Evolutionary conservation across 768 basidiomycete genomes (phyloP), one percentile per base, ranked within the genome.

Genomic region (Candolleomyces efflorescens): DNA sequence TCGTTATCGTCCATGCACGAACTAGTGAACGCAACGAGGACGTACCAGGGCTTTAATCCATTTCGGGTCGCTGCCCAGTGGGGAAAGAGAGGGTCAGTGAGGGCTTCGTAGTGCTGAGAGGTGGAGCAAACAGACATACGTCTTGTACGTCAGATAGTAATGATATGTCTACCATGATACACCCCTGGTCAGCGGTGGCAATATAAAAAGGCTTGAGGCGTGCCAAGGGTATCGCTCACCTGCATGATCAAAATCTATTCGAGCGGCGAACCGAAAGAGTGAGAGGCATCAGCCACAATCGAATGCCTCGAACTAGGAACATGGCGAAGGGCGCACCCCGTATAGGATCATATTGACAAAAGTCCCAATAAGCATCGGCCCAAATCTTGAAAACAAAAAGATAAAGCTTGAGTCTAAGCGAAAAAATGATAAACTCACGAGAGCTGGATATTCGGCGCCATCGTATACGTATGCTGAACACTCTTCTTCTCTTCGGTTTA

Each of bases 281-380:
- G 17, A n/a, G n/a, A 22, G 48, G 22, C 38, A 47, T 37, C 5
- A 32, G 32, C 32, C 1, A 32, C 5, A 2, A 5, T 38, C 36
- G 18, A 27, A 18, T 10, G 20, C 17, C 20, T 43, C 37, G 37
- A 11, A 15, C 26, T 37, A 23, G 22, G 49, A 44, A 18, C n/a
- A 56, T 6, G 11, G 12, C 52, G 38, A 39, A 24, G 5, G 4
- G 63, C 71, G 58, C 59, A 79, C 79, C 60, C 79, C 79, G 59
- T 76, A 80, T 37, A 80, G 70, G 60, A 80, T 73, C 68, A 76
- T 73, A 57, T 79, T 78, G 38, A 73, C 61, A 57, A 71, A 75
- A 17, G 69, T 69, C 26, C 77, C 78, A 54, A 78, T 66, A 38
- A 78, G 68, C 75, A 79, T 77, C 11, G 78, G 77, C 18, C 78